phyloP scores from a whole-genome alignment of 1,284 basidiomycete species.

The Rhizopogon hawkerae region DNA sequence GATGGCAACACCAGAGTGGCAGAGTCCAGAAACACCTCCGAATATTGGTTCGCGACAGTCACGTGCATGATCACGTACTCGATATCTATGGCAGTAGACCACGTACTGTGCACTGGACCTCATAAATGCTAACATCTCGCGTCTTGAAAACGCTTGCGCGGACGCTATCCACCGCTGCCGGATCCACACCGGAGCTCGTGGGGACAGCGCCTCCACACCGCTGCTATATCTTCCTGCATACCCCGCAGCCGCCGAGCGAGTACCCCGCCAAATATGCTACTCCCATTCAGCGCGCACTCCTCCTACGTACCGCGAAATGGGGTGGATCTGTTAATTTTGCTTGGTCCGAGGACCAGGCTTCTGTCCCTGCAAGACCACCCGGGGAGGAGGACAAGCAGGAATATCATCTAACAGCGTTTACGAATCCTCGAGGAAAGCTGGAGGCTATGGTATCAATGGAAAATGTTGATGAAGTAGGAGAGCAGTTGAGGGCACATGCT shows the following conservation, averaged over 20 bases:
- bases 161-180: slow-evolving; percentile 9
- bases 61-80: too few relatives aligned
- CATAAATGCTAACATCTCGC: not conserved
- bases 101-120: too few relatives aligned
- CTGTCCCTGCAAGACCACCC: slow-evolving; percentile 6
- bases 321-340: slow-evolving; percentile 55
- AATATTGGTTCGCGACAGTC: too few relatives aligned
- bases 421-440: slow-evolving; percentile 34
- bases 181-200: slow-evolving; percentile 13
- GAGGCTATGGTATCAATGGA: slow-evolving; percentile 38
- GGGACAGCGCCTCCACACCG: slow-evolving; percentile 45
- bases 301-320: slow-evolving; percentile 35
- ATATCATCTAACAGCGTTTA: slow-evolving; percentile 44
- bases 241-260: slow-evolving; percentile 36
- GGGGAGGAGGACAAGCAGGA: slow-evolving; percentile 15
- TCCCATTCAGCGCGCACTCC: slow-evolving; percentile 43
- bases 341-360: slow-evolving; percentile 33
- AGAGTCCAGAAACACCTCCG: too few relatives aligned
- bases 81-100: too few relatives aligned
- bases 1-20: too few relatives aligned
- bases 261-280: slow-evolving; percentile 47
- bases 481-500: slow-evolving; percentile 30
- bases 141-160: not conserved
- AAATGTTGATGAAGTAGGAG: slow-evolving; percentile 41
- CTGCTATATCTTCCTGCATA: slow-evolving; percentile 52